A percentile compares a stretch with the other conserved stretches of the same genome.
These are phyloP conservation scores for Ramichloridium luteum DNA, from an alignment of 2,329 filamentous ascomycete species.

Conservation along the genomic window DNA sequence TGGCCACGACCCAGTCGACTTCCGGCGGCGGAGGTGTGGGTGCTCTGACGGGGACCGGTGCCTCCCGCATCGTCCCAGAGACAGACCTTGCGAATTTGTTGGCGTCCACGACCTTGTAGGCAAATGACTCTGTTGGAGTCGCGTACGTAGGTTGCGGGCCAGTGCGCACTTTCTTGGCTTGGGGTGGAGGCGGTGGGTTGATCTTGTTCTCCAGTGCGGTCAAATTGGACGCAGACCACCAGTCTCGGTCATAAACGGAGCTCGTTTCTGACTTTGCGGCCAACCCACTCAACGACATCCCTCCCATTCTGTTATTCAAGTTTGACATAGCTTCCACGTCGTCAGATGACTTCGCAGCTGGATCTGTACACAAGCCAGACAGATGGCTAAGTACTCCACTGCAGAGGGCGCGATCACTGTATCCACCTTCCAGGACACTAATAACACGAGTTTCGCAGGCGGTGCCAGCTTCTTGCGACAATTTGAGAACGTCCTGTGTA, in stretches of 20 bases:
- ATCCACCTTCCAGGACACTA: conserved; percentile 90
- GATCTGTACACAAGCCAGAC: conserved; percentile 53
- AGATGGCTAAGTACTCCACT: conserved; percentile 86
- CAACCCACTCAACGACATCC: conserved; percentile 13
- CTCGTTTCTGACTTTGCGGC: not conserved
- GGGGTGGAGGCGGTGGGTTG: conserved; percentile 37
- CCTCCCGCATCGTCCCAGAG: conserved; percentile 39
- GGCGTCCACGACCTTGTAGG: conserved; percentile 62
- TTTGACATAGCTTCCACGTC: conserved; percentile 9
- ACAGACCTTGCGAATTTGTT: conserved; percentile 52
- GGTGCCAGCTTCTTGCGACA: conserved; percentile 69
- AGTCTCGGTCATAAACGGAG: conserved; percentile 27
- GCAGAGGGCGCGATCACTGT: conserved; percentile 79
- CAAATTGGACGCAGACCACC: conserved; percentile 44
- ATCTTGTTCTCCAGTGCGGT: conserved; percentile 56
- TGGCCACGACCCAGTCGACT: conserved; percentile 74
- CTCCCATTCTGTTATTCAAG: conserved; percentile 17
- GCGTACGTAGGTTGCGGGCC: conserved; percentile 60
- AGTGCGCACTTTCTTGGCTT: conserved; percentile 44
- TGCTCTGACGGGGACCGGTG: conserved; percentile 26
- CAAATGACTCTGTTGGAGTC: conserved; percentile 77
- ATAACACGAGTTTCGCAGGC: conserved; percentile 74
- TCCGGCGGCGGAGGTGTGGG: conserved; percentile 63
- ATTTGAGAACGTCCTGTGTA: conserved; percentile 67
- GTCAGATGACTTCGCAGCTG: conserved; percentile 5